A percentile compares a stretch with the other conserved stretches of the same genome.
These are phyloP conservation scores for Zygotorulaspora florentina DNA, from an alignment of 805 yeast genomes.

Conservation along the genomic window DNA sequence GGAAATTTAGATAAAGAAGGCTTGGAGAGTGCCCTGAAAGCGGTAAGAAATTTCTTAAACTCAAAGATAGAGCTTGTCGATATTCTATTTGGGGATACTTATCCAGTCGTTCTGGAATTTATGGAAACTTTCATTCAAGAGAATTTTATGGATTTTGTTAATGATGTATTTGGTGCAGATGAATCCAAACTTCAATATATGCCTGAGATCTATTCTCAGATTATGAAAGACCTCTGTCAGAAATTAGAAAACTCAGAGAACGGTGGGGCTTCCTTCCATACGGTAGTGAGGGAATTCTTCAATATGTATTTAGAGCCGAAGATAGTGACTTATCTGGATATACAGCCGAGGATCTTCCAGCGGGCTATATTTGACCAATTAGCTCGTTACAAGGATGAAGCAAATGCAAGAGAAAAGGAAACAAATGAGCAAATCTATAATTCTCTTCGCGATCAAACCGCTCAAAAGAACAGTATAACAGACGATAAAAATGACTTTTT, in stretches of 20 bases:
- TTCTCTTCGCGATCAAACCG: conserved; percentile 38
- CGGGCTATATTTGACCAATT: conserved; percentile 26
- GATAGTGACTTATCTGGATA: conserved; percentile 33
- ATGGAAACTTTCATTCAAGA: conserved; percentile 40
- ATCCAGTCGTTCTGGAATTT: conserved; percentile 39
- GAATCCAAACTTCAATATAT: conserved; percentile 24
- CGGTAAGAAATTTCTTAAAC: conserved; percentile 34
- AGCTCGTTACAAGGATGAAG: conserved; percentile 24
- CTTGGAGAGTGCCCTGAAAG: conserved; percentile 24
- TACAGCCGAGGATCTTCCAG: conserved; percentile 32
- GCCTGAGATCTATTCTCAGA: conserved; percentile 33
- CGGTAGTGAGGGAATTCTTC: conserved; percentile 32
- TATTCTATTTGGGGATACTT: conserved; percentile 36
- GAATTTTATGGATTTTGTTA: conserved; percentile 30
- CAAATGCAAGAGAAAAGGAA: conserved; percentile 33
- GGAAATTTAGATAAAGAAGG: conserved; percentile 21
- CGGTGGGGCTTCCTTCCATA: conserved; percentile 35
- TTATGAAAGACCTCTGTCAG: conserved; percentile 33
- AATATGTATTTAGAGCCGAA: conserved; percentile 38
- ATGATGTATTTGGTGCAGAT: conserved; percentile 23
- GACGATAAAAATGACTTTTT: conserved; percentile 52
- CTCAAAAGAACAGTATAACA: conserved; percentile 16
- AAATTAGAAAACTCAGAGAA: conserved; percentile 37
- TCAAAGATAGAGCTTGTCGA: conserved; percentile 38
- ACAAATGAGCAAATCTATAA: conserved; percentile 43